Base-by-base conservation (phyloP, 176 grass and related monocot species). In the Oryza meyeriana region DNA sequence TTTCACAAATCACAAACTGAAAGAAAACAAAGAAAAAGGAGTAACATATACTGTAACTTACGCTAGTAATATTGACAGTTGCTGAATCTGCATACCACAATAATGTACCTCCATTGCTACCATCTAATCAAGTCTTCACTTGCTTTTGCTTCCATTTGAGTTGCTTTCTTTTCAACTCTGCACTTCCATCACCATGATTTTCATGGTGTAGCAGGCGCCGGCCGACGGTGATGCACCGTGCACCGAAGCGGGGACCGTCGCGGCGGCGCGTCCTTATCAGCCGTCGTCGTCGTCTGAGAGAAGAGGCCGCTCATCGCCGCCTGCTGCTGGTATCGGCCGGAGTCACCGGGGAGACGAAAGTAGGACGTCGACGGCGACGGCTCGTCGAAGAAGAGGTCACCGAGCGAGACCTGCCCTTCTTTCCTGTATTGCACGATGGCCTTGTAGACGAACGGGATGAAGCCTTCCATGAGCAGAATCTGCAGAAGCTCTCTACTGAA, bases 401-500 rank as follows among this genome's bases (percentile, higher is more conserved):
- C 65, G 8, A 90, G 6, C 81, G 90, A 92, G 74, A 90, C 79
- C 72, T 79, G 85, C 13, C 90, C 85, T 64, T 89, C 83, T 72
- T 85, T 92, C 81, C 30, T 66, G 85, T 94, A 90, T 84, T 88
- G 82, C 39, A 89, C 76, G 14, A 97, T 68, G 79, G 89, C 94
- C 75, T 84, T 90, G 70, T 97, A 97, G 82, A 97, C 85, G 86
- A 94, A 94, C 61, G 91, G 94, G 79, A 97, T 92, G 79, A 97
- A 35, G 64, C 93, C 93, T 70, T 95, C 93, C 93, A 95, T 95
- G 20, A 24, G n/a, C 52, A n/a, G 14, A 64, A 18, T 6, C 12
- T 67, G 42, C 22, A 29, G 27, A 50, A 35, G 61, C 74, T 71
- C 44, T 28, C 12, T 70, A n/a, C 50, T 55, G 50, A 55, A n/a